Evolutionary conservation across 192 early-diverging fungal species (phyloP), one percentile per base, ranked within the genome.

Genomic region (Cladochytrium replicatum): DNA sequence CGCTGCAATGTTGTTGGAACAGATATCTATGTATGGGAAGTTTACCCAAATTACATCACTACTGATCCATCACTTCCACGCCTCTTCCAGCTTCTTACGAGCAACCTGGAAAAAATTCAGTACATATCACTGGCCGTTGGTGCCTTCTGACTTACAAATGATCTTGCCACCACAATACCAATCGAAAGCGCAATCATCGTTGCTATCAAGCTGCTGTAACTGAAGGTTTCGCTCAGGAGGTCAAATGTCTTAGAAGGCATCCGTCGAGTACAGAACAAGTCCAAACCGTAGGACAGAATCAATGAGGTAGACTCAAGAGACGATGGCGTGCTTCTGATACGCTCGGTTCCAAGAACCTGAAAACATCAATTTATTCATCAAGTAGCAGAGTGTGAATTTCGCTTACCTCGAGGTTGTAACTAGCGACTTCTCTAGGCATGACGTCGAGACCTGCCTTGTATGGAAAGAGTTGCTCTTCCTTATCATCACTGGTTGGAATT

Each of bases 261-360:
- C 24, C 79, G 69, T 31, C 83, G 80, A 3, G 81, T 85, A 46
- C 86, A 83, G 74, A 91, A 99, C 43, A 93, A 46, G 55, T 99
- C 96, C 32, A 90, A 70, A 11, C 96, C 96, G 59, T 82, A 95
- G 0, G 84, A 80, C 13, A 84, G 64, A 6, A 93, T 86, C 28
- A 99, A 67, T 9, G 91, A 81, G 4, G 96, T 99, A 17, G 91
- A 95, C 68, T 99, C 96, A 24, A 99, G 63, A 32, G 80, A 60
- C 15, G 94, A 80, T 1, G 91, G 84, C 11, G 82, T 57, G 6
- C 87, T 81, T 23, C 62, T 54, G 45, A 99, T 89, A 17, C 61
- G 57, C 8, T 57, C 49, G 52, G 90, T 75, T 1, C 85, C 82
- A 3, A 67, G 61, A 21, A 96, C 75, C 37, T 73, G 23, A 39